Conservation (phyloP, 1,284 basidiomycete species). For the Malassezia restricta region DNA sequence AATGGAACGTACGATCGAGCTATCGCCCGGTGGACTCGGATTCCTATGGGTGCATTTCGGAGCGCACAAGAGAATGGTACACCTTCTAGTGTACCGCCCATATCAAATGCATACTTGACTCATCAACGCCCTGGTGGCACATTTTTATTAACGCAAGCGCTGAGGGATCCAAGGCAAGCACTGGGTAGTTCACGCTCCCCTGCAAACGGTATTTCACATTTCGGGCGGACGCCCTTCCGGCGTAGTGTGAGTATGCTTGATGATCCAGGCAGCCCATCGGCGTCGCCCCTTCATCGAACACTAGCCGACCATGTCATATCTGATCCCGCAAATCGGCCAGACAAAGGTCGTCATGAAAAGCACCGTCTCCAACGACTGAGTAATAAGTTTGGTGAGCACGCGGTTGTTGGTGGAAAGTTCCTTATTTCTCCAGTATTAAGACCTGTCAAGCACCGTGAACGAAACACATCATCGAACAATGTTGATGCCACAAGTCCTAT, state of each 20-base stretch:
- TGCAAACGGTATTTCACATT: background rate
- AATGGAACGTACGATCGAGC: conserved; percentile 12
- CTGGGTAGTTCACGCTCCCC: background rate
- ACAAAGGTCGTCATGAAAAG: background rate
- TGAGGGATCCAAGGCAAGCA: background rate
- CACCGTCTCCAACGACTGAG: background rate
- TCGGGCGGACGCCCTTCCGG: conserved; percentile 1
- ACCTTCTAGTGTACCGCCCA: conserved; percentile 10
- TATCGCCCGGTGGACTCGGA: conserved; percentile 39
- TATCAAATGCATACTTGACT: conserved; percentile 1
- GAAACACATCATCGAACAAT: background rate
- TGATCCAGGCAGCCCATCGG: background rate
- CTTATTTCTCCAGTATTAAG: conserved; percentile 9
- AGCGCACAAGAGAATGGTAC: conserved; percentile 24
- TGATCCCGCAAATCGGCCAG: background rate
- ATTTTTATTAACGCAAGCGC: conserved; percentile 25
- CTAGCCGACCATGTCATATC: conserved; percentile 6
- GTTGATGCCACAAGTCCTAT: background rate
- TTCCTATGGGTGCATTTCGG: conserved; percentile 43
- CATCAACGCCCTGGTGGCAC: conserved; percentile 25
- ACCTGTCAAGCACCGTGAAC: conserved; percentile 9
- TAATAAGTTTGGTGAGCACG: conserved; percentile 7
- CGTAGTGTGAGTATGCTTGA: background rate
- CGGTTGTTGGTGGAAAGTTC: conserved; percentile 11
- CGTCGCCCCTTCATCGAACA: conserved; percentile 11